phyloP scores from a whole-genome alignment of 1,284 basidiomycete species.

The Rhodotorula mucilaginosa region DNA sequence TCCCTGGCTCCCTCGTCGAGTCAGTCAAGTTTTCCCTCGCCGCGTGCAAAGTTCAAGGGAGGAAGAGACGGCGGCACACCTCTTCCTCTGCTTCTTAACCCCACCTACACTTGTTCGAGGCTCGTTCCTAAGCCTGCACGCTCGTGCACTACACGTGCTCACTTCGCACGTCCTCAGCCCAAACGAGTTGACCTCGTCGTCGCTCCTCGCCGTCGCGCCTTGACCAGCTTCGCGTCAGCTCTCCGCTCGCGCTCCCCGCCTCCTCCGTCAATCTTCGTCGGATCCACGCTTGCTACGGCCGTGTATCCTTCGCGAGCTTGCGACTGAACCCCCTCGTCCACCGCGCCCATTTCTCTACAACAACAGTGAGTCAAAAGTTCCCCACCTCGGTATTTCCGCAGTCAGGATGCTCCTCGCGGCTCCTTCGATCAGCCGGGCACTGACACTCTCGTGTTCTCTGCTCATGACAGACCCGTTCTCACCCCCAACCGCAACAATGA shows the following conservation, averaged over 20 bases:
- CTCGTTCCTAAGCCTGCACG: too few relatives aligned
- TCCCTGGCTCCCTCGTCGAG: too few relatives aligned
- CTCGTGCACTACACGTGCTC: too few relatives aligned
- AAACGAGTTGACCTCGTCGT: not conserved
- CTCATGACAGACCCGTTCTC: not conserved
- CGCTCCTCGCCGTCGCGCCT: not conserved
- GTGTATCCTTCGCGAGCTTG: not conserved
- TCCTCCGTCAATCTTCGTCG: constrained; percentile 1
- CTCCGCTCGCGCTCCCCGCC: not conserved
- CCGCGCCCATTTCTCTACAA: constrained; percentile 10
- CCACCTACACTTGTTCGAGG: too few relatives aligned
- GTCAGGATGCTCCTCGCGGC: not conserved
- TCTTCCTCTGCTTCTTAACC: too few relatives aligned
- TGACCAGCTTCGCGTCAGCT: not conserved
- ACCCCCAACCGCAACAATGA: constrained; percentile 11
- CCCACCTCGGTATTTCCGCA: too few relatives aligned
- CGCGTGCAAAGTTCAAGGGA: too few relatives aligned
- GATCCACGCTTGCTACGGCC: constrained; percentile 4
- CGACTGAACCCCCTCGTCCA: not conserved
- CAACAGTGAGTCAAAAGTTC: not conserved
- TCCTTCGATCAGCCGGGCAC: not conserved
- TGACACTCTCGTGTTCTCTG: not conserved
- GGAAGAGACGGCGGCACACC: too few relatives aligned
- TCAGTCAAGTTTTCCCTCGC: too few relatives aligned
- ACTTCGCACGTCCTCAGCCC: too few relatives aligned